Base-by-base conservation (phyloP, 345 rosid genomes). In the Lepidium didymum region DNA sequence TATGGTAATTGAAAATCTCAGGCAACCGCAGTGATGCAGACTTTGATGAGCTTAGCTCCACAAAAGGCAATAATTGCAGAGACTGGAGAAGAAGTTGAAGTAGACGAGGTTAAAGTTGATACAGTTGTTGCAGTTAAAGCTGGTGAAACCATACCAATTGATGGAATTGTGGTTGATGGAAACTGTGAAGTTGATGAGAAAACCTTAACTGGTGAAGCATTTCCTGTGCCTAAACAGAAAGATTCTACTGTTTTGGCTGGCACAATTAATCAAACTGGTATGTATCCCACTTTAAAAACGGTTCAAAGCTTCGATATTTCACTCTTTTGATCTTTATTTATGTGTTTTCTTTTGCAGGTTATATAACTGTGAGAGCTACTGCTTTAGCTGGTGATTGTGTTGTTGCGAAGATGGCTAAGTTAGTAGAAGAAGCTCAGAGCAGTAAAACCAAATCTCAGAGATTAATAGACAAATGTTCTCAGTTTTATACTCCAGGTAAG, bases 351-450 rank as follows among this genome's bases (percentile, higher is more conserved):
- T 18, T 62, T 71, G 40, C 46, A 89, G 96, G 98, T 47, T 91
- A 91, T 58, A 68, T 94, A 15, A 80, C 77, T 60, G 82, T 94
- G 3, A 87, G 81, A 71, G 90, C 97, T 46, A 88, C 92, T 13
- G 84, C 87, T 27, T 47, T 94, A 55, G 96, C 99, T 18, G 81
- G 84, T 81, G 97, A 91, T 56, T 91, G 91, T 43, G 83, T 85
- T 34, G 96, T 94, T 31, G 90, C 97, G 4, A 89, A 85, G 77
- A 86, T 94, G 99, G 82, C 90, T 52, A 86, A 85, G 80, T 86
- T 94, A 15, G 99, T 94, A 16, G 99, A 94, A 81, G 96, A 91
- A 79, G 99, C 99, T 67, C 97, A 94, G 47, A 91, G 81, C 64
- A 78, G 84, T 81, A 89, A 86, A 82, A 76, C 96, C 16, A 86